Evolutionary conservation across 805 yeast genomes (phyloP).

Genomic region (Starmerella vitae): DNA sequence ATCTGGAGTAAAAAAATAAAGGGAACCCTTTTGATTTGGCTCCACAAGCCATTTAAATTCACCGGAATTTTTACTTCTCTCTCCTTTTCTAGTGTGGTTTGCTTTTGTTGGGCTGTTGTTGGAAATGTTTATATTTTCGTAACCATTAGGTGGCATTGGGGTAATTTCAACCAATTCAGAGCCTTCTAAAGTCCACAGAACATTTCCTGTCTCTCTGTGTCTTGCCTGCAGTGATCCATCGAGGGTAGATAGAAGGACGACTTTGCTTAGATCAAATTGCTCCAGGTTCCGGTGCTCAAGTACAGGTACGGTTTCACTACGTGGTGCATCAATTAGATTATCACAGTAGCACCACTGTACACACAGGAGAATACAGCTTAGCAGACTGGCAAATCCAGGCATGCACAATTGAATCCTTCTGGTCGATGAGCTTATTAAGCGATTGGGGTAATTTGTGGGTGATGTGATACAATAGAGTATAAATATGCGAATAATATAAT

Average conservation of each 20-base stretch:
- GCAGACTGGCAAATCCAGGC: not conserved
- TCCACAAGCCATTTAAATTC: constrained; percentile 62
- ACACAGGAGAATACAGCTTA: not conserved
- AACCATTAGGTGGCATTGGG: constrained; percentile 9
- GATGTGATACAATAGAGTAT: constrained; percentile 14
- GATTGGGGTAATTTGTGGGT: not conserved
- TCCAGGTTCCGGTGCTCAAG: constrained; percentile 24
- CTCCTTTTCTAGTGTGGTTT: not conserved
- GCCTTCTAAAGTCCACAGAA: constrained; percentile 63
- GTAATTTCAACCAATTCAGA: constrained; percentile 41
- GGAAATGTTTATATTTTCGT: constrained; percentile 1
- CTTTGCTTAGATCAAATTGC: constrained; percentile 41
- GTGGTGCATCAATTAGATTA: not conserved
- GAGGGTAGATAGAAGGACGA: constrained; percentile 60
- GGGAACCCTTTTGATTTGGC: constrained; percentile 71
- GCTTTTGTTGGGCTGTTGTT: not conserved
- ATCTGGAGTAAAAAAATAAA: constrained; percentile 65
- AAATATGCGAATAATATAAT: too few relatives aligned
- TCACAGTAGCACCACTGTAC: not conserved
- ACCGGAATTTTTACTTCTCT: not conserved
- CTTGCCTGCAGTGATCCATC: constrained; percentile 82
- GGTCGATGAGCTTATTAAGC: too few relatives aligned
- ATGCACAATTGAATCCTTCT: not conserved
- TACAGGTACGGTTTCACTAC: not conserved
- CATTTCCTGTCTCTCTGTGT: constrained; percentile 57